These are phyloP conservation scores for Aspergillus carbonarius DNA, from an alignment of 2,329 filamentous ascomycete species.

Conservation along the genomic window DNA sequence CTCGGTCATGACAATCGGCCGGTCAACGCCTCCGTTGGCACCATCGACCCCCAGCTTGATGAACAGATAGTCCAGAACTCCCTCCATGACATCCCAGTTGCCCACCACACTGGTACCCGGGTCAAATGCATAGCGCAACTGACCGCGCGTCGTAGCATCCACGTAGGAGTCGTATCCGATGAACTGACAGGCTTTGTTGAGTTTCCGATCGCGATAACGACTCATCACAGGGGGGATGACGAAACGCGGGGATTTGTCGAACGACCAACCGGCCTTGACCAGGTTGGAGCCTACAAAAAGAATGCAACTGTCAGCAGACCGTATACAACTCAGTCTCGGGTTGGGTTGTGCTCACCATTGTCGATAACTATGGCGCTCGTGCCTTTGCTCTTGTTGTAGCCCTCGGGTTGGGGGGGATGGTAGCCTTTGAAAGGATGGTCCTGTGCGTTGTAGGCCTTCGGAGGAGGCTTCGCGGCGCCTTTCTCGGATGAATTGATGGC, in stretches of 20 bases:
- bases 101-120: slow-evolving; percentile 85
- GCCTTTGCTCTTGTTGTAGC: slow-evolving; percentile 66
- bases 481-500: slow-evolving; percentile 45
- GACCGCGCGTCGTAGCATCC: slow-evolving; percentile 87
- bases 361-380: slow-evolving; percentile 90
- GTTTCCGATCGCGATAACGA: slow-evolving; percentile 90
- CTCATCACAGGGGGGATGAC: slow-evolving; percentile 86
- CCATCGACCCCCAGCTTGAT: slow-evolving; percentile 85
- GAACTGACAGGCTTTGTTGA: slow-evolving; percentile 88
- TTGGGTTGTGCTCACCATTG: slow-evolving; percentile 65
- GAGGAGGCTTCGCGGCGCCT: slow-evolving; percentile 55
- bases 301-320: neutral
- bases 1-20: slow-evolving; percentile 93
- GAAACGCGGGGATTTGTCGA: slow-evolving; percentile 78
- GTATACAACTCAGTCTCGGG: too few relatives aligned
- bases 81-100: slow-evolving; percentile 98
- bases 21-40: slow-evolving; percentile 69
- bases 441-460: slow-evolving; percentile 54
- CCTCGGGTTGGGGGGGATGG: slow-evolving; percentile 61
- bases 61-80: slow-evolving; percentile 90
- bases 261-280: slow-evolving; percentile 93
- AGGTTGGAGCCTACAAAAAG: slow-evolving; percentile 71
- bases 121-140: slow-evolving; percentile 89
- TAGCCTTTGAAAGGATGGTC: slow-evolving; percentile 64
- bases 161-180: slow-evolving; percentile 90